Base-by-base conservation (phyloP, 768 basidiomycete species). In the Naganishia friedmannii region DNA sequence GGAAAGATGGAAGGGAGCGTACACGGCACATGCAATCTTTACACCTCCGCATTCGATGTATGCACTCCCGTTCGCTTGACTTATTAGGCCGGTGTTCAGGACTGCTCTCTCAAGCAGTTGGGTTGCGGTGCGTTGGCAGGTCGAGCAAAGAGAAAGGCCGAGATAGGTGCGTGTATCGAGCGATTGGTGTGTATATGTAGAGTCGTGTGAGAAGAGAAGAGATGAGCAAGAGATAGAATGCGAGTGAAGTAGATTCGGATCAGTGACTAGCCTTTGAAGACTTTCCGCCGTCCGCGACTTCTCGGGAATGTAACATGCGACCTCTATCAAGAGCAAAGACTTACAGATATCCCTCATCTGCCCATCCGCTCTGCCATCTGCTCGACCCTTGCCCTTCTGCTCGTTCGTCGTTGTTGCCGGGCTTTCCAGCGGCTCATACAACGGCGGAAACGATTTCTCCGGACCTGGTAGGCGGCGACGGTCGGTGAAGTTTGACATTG, bases 21-120 rank as follows among this genome's bases (percentile, higher is more conserved):
- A 97, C 94, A 98, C 91, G 51, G 96, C 93, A 79, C 93, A 96
- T 5, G 93, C 93, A 73, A 99, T 88, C 83, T 99, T 99, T 0
- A 91, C 91, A 17, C 65, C 67, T 68, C 90, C 90, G 0, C 89
- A 90, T 82, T 99, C 96, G 74, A 99, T 90, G 78, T 98, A 99
- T 13, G 93, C 93, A 21, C 93, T 96, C 1, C 96, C 96, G 77
- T 93, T 94, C 0, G 96, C 95, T 82, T 96, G 93, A 72, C 83
- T 89, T 66, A 96, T 92, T 17, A 98, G 83, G 10, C 93, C 93
- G 32, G 92, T 88, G 78, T 93, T 89, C 57, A 99, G 83, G 81
- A 91, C 94, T 99, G 73, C 8, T 8, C 42, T 42, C 42, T 13
- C 2, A 8, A 2, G 42, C 42, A 2, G 7, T 42, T 42, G 42